These are phyloP conservation scores for Camelina hispida DNA, from an alignment of 345 rosid genomes.

Conservation along the genomic window DNA sequence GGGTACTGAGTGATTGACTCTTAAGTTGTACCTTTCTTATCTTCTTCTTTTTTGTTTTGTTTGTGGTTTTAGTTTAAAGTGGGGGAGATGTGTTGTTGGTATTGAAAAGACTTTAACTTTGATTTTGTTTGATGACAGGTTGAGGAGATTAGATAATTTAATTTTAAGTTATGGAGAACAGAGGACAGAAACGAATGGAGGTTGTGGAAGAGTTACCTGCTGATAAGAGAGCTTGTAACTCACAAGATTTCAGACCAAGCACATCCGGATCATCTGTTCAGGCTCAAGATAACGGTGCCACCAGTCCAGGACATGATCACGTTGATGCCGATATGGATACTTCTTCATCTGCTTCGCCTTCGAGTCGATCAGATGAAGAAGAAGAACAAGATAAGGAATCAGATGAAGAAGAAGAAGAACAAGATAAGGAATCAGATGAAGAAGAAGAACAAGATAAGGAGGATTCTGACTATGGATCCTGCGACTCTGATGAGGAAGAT, in stretches of 20 bases:
- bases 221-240: constrained; percentile 93
- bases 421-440: no score
- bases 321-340: constrained; percentile 83
- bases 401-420: constrained; percentile 44
- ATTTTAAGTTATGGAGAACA: constrained; percentile 61
- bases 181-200: constrained; percentile 92
- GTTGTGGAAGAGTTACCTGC: constrained; percentile 78
- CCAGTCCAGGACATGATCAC: constrained; percentile 52
- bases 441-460: constrained; percentile 65
- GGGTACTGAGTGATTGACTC: constrained; percentile 19
- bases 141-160: constrained; percentile 19
- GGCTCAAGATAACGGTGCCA: constrained; percentile 53
- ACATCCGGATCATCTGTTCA: constrained; percentile 69
- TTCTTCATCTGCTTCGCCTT: constrained; percentile 82
- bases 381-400: constrained; percentile 36
- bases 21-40: constrained; percentile 20
- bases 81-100: not conserved
- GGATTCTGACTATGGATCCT: constrained; percentile 78
- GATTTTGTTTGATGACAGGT: constrained; percentile 34
- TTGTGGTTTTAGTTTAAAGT: not conserved
- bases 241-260: constrained; percentile 77
- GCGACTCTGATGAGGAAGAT: constrained; percentile 78
- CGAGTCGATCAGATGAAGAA: constrained; percentile 70
- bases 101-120: constrained; percentile 1
- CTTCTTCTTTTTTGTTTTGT: not conserved